Base-by-base conservation (phyloP, 164 flowering plant species). In the Annona squamosa region DNA sequence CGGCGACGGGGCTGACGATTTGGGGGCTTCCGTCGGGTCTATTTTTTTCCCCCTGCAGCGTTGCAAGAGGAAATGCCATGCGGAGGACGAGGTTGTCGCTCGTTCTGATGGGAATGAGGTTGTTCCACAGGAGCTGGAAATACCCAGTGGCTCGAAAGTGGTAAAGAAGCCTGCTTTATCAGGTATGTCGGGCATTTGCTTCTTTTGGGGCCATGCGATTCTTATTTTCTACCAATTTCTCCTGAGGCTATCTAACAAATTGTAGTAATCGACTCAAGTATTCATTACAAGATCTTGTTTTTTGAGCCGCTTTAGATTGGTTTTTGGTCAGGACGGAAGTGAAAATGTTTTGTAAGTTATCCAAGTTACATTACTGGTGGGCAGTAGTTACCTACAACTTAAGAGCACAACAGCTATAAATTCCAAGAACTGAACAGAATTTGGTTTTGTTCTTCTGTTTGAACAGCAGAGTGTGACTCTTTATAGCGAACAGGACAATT, bases 11-110 rank as follows among this genome's bases (percentile, higher is more conserved):
- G 71, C 56, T 10, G 76, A 67, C 3, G 64, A 48, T 46, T 4
- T 45, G 1, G 76, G 46, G 19, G 45, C 48, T 44, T 57, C 71
- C 5, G 65, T 74, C 7, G 76, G 76, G 6, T 74, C 76, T 26
- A 71, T 74, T 43, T 74, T 74, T 65, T 43, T 67, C 43, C 76
- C 76, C 16, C 37, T 74, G 57, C 48, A 46, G 71, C 66, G 46
- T 26, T 68, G 76, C 71, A 73, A 73, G 63, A 56, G 69, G 66
- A 68, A 46, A 26, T 5, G 4, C 6, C 41, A 61, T 16, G 18
- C 46, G 19, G 46, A 1, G 45, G 26, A 13, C 26, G 68, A 42
- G 18, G 16, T 12, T 65, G 68, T 37, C 44, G 9, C 61, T 18
- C 63, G 37, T 6, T 42, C 19, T 37, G 16, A 19, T 13, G 19